Percentiles rank a stretch among this genome's conserved stretches.
These are phyloP conservation scores for Cnidoscolus chayamansa DNA, from an alignment of 441 rosid genomes.

Conservation along the genomic window DNA sequence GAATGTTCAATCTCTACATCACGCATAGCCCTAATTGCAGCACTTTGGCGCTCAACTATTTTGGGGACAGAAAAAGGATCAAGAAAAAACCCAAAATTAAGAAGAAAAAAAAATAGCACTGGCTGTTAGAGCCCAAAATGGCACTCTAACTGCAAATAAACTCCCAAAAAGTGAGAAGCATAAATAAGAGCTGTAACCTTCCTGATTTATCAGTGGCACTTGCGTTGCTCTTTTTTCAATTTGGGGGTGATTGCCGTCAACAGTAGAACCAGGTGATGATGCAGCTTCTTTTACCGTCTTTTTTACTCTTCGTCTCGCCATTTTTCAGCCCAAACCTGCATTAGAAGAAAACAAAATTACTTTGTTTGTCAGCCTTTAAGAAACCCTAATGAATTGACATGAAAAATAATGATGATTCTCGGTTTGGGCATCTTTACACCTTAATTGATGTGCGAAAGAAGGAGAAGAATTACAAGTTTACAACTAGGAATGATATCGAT, in stretches of 20 bases:
- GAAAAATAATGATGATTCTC: too few species aligned
- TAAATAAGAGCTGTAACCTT: constrained; percentile 1
- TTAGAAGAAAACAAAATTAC: too few species aligned
- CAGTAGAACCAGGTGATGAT: constrained; percentile 12
- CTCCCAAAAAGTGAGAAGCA: background rate
- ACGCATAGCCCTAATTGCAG: constrained; percentile 66
- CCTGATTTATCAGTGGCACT: constrained; percentile 13
- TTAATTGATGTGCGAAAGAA: too few species aligned
- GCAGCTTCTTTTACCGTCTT: constrained; percentile 31
- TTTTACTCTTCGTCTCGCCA: constrained; percentile 51
- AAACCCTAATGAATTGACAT: too few species aligned
- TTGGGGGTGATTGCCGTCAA: constrained; percentile 14
- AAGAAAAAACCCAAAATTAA: background rate
- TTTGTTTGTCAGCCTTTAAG: too few species aligned
- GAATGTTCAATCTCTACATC: constrained; percentile 67
- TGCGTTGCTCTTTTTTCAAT: constrained; percentile 22
- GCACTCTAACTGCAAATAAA: background rate
- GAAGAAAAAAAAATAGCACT: too few species aligned
- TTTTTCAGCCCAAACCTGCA: constrained; percentile 12
- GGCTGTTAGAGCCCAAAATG: background rate
- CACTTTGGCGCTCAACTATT: constrained; percentile 55
- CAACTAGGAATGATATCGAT: too few species aligned
- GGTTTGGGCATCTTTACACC: too few species aligned
- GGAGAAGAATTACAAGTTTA: too few species aligned
- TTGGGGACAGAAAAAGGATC: constrained; percentile 9